These are phyloP conservation scores for Hortiboletus rubellus DNA, from an alignment of 1,284 basidiomycete genomes.

Conservation along the genomic window DNA sequence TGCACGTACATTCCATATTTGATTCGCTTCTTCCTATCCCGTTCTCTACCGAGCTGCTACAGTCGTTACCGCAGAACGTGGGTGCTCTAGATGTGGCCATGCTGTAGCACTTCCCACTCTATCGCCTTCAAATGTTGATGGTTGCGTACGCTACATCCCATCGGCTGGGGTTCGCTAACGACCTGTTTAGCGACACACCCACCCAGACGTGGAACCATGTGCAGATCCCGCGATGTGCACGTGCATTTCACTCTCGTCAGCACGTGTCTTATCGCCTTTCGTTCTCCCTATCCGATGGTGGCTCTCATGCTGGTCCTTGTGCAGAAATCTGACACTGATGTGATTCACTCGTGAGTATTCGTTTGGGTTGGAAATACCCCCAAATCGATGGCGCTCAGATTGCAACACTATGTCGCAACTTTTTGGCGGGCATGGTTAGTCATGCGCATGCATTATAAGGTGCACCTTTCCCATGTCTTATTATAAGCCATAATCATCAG, in stretches of 20 bases:
- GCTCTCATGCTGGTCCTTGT: background rate
- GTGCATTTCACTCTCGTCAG: background rate
- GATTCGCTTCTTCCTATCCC: slow-evolving; percentile 2
- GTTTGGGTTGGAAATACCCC: background rate
- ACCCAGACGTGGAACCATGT: background rate
- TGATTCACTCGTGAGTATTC: background rate
- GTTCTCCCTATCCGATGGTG: background rate
- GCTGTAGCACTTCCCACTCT: slow-evolving; percentile 4
- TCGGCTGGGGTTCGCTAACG: slow-evolving; percentile 10
- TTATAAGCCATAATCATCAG: no score
- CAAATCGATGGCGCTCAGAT: background rate
- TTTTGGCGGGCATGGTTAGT: no score
- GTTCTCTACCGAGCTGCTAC: background rate
- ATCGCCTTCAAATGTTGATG: slow-evolving; percentile 6
- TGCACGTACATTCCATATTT: background rate
- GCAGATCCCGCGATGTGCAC: background rate
- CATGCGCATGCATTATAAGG: no score
- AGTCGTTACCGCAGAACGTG: background rate
- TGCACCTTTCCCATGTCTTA: no score
- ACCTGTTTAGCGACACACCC: background rate
- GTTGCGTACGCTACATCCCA: background rate
- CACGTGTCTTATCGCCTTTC: background rate
- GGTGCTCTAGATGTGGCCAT: background rate
- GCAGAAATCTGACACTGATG: background rate
- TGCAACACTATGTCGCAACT: background rate